Conservation (phyloP, 208 protist species). For the Trypanosoma vivax region DNA sequence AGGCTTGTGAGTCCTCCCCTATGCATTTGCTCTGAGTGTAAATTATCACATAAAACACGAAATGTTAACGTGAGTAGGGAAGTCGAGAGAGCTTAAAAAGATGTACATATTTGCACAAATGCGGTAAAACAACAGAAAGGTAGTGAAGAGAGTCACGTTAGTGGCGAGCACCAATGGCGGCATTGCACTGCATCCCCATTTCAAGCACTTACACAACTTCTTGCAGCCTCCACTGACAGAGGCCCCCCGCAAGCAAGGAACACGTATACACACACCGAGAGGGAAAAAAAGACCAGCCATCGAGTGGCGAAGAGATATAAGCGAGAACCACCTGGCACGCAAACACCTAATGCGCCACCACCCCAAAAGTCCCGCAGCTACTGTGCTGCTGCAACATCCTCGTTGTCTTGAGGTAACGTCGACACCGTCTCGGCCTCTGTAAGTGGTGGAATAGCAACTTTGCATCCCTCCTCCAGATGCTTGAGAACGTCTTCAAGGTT, state of each 20-base stretch:
- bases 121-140: too few species aligned
- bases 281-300: too few species aligned
- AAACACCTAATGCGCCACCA: too few species aligned
- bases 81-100: slow-evolving; percentile 4
- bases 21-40: slow-evolving; percentile 21
- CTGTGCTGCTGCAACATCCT: slow-evolving; percentile 8
- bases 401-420: slow-evolving; percentile 12
- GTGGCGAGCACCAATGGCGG: too few species aligned
- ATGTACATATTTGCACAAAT: slow-evolving; percentile 3
- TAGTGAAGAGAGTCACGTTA: too few species aligned
- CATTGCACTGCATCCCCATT: too few species aligned
- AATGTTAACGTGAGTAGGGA: background rate
- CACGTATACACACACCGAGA: too few species aligned
- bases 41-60: background rate
- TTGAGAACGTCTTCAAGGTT: slow-evolving; percentile 53
- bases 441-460: slow-evolving; percentile 44
- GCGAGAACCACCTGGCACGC: background rate
- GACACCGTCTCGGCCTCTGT: slow-evolving; percentile 38
- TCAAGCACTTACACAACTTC: too few species aligned
- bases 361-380: background rate
- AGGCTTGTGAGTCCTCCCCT: slow-evolving; percentile 33
- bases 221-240: too few species aligned
- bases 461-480: slow-evolving; percentile 60
- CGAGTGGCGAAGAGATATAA: background rate
- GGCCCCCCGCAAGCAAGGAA: too few species aligned